These are phyloP conservation scores for Taiwanofungus camphoratus DNA, from an alignment of 1,284 basidiomycete genomes.

Conservation along the genomic window DNA sequence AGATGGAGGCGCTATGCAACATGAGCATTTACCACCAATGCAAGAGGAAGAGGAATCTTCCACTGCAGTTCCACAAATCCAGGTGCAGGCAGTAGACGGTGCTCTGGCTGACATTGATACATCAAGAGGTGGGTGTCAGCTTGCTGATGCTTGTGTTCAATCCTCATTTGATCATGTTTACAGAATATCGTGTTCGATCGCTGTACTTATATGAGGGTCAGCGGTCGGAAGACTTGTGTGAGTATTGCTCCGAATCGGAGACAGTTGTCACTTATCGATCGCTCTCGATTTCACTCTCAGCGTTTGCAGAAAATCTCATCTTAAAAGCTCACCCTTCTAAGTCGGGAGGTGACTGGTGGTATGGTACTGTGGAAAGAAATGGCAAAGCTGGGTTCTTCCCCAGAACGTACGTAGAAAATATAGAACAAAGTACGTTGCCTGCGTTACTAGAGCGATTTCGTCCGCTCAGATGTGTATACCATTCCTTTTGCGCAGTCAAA, in stretches of 20 bases:
- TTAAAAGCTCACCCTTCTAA: constrained; percentile 83
- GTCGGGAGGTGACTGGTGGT: constrained; percentile 89
- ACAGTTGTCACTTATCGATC: not conserved
- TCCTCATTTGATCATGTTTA: constrained; percentile 3
- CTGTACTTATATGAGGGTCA: constrained; percentile 83
- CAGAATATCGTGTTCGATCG: constrained; percentile 72
- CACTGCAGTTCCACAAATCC: constrained; percentile 43
- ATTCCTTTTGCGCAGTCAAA: constrained; percentile 36
- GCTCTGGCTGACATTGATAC: constrained; percentile 77
- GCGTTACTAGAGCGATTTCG: constrained; percentile 10
- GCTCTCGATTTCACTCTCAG: constrained; percentile 31
- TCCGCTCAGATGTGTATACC: not conserved
- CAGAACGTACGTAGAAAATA: constrained; percentile 77
- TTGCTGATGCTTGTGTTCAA: constrained; percentile 4
- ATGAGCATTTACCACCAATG: constrained; percentile 48
- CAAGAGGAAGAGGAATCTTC: constrained; percentile 46
- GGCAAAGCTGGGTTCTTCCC: constrained; percentile 88
- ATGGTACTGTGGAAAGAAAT: constrained; percentile 67
- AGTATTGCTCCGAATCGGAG: constrained; percentile 23
- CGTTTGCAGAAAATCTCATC: constrained; percentile 79
- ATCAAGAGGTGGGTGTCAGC: constrained; percentile 42
- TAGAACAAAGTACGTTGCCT: constrained; percentile 55
- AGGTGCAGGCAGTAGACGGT: constrained; percentile 55
- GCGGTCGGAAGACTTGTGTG: constrained; percentile 82
- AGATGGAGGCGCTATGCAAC: constrained; percentile 41